Base-by-base conservation (phyloP, 2,329 filamentous ascomycete genomes). In the Neurospora sp. region DNA sequence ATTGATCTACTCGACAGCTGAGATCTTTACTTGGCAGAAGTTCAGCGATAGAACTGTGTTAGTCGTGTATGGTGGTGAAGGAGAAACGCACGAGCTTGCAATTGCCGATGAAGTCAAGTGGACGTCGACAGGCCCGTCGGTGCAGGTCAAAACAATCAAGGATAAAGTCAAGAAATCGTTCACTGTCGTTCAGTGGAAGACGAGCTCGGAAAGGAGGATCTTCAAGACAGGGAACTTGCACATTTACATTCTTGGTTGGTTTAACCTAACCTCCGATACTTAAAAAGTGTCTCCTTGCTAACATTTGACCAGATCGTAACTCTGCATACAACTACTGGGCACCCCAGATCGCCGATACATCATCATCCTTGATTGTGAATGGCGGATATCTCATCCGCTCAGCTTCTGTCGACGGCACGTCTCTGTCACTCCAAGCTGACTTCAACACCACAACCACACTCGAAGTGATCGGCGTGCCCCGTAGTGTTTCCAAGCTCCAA, bases 251-350 rank as follows among this genome's bases (percentile, higher is more conserved):
- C 23, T 86, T 83, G 72, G 86, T 85, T 79, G 76, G 81, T 76
- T 9, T 6, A 17, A 23, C 38, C 4, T 62, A 33, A 62, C 4
- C 23, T 8, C 23, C 4, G 23, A 36, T 62, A 17, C 15, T 10
- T 36, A 0, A 15, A 23, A 33, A 62, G 52, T 62, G 28, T 62
- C 28, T 5, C 15, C 6, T 17, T 2, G 66, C 68, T 69, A 7
- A 66, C 77, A 69, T 38, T 52, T 4, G 71, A 43, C 33, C 75
- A 85, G 89, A 90, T 73, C 86, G 89, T 62, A 87, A 90, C 72
- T 81, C 85, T 13, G 90, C 89, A 0, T 92, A 91, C 78, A 86
- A 89, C 72, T 90, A 90, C 78, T 92, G 89, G 89, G 85, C 88
- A 0, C 80, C 89, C 1, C 85, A 90, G 67, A 76, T 88, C 1